Conservation (phyloP, 805 yeast genomes). For the Dipodascus geniculatus region DNA sequence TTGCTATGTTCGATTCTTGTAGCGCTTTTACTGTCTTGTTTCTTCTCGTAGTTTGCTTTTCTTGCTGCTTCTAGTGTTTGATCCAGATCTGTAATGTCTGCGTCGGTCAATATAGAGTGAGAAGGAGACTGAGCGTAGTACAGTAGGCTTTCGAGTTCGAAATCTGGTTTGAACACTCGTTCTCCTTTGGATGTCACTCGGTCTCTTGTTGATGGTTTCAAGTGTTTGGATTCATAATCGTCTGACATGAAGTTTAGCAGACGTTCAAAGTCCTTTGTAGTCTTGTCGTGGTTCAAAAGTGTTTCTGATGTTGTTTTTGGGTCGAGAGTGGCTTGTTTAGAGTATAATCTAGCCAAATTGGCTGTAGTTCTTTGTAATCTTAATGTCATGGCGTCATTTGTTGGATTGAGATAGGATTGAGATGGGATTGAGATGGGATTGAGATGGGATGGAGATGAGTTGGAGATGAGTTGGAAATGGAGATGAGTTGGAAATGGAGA, state of each 20-base stretch:
- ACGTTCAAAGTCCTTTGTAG: conserved; percentile 3
- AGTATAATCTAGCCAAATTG: no score
- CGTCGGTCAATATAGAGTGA: not conserved
- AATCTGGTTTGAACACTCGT: conserved; percentile 2
- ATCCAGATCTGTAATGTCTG: conserved; percentile 26
- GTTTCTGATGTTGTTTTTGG: not conserved
- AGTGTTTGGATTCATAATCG: conserved; percentile 1
- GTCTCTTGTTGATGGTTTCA: conserved; percentile 3
- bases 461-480: no score
- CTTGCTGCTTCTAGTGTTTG: conserved; percentile 30
- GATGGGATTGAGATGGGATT: not conserved
- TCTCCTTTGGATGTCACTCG: conserved; percentile 1
- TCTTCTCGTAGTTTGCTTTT: conserved; percentile 33
- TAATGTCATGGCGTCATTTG: no score
- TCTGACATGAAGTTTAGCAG: conserved; percentile 1
- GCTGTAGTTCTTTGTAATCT: no score
- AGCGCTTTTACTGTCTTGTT: no score
- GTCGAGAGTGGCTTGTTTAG: not conserved
- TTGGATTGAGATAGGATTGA: no score
- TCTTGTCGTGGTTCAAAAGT: not conserved
- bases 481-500: no score
- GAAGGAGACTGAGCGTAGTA: conserved; percentile 6
- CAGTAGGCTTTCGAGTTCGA: conserved; percentile 7
- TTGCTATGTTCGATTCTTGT: no score
- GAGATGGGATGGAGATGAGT: no score